Evolutionary conservation across 441 rosid genomes (phyloP), one percentile per base, ranked within the genome.

Genomic region (Macaranga tanarius): DNA sequence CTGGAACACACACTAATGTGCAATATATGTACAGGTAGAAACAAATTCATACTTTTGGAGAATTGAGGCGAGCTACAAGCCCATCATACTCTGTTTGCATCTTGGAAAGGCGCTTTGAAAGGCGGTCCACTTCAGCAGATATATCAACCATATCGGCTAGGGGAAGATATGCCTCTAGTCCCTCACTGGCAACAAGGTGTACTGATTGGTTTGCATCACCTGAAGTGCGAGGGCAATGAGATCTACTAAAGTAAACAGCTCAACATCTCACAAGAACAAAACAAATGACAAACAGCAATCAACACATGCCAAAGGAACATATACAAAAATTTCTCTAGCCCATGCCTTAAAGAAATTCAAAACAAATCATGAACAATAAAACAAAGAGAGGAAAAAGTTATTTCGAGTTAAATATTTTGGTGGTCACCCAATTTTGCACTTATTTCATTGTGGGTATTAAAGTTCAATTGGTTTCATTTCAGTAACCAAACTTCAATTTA

Each of bases 121-220:
- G 94, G 81, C 97, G 96, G 70, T 89, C 85, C 54, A 92, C 88
- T 83, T 95, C 99, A 66, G 91, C 83, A 62, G 97, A 90, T 81
- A 95, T 83, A 78, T 89, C 96, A 74, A 95, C 93, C 97, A 95
- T 90, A 76, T 86, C 97, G 5, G 94, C 87, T 67, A 95, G 94
- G 19, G 97, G 97, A 66, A 95, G 97, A 85, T 91, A 92, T 51
- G 99, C 97, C 80, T 95, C 99, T 61, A 92, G 84, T 59, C 97
- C 99, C 81, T 95, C 97, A 76, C 97, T 86, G 28, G 97, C 99
- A 77, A 95, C 97, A 65, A 95, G 80, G 79, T 95, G 99, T 55
- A 95, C 92, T 11, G 97, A 95, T 44, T 81, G 85, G 67, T 86
- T 86, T 67, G 92, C 97, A 83, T 92, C 89, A 77, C 80, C 97